Evolutionary conservation across 164 flowering plant genomes (phyloP).

Genomic region (Akebia trifoliata): DNA sequence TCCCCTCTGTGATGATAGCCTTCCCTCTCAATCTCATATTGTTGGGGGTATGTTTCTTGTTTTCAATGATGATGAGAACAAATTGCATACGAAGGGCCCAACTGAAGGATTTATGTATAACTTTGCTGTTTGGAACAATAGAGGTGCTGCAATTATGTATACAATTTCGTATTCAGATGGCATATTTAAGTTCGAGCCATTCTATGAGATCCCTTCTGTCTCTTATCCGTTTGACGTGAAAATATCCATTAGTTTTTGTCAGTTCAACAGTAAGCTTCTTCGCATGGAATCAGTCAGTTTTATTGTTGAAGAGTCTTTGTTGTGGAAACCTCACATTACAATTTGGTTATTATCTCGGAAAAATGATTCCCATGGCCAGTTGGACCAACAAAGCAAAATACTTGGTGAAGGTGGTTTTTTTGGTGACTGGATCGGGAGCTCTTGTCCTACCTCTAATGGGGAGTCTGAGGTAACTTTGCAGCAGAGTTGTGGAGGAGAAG

Average conservation of each 20-base stretch:
- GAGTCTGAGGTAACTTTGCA: constrained; percentile 13
- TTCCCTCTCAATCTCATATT: constrained; percentile 28
- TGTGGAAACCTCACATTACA: constrained; percentile 64
- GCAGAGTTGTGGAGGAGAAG: constrained; percentile 15
- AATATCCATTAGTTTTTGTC: constrained; percentile 34
- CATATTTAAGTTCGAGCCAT: constrained; percentile 34
- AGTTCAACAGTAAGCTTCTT: constrained; percentile 39
- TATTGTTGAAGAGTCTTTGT: constrained; percentile 35
- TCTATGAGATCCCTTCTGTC: constrained; percentile 51
- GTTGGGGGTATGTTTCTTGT: constrained; percentile 60
- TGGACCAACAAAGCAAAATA: constrained; percentile 26
- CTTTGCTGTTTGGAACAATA: constrained; percentile 63
- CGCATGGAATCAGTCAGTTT: constrained; percentile 60
- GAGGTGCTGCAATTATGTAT: constrained; percentile 59
- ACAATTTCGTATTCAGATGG: constrained; percentile 34
- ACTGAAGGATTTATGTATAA: constrained; percentile 19
- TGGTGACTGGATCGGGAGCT: constrained; percentile 31
- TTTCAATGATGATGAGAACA: constrained; percentile 14
- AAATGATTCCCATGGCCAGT: constrained; percentile 19
- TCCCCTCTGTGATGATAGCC: constrained; percentile 29
- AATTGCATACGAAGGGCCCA: constrained; percentile 5
- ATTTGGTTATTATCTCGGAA: constrained; percentile 43
- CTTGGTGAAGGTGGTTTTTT: constrained; percentile 45
- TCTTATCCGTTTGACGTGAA: constrained; percentile 27
- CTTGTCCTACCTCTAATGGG: constrained; percentile 11